Conservation (phyloP, 129 eudicot genomes). For the Chrysanthemum lavandulifolium region DNA sequence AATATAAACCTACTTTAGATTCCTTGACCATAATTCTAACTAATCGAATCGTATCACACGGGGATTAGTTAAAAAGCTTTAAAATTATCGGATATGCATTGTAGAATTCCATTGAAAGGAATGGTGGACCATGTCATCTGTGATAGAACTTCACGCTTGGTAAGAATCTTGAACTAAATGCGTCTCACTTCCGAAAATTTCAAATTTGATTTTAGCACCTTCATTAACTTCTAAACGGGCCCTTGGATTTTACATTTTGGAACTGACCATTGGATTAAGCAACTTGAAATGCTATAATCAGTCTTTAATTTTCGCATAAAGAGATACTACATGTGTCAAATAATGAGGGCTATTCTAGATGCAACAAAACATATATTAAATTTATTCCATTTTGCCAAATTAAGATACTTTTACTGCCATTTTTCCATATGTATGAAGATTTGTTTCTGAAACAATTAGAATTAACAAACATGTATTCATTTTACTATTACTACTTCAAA, state of each 20-base stretch:
- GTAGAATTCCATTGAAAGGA: constrained; percentile 92
- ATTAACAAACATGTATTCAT: too few relatives aligned
- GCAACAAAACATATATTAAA: too few relatives aligned
- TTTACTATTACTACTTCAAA: too few relatives aligned
- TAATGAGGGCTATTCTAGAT: too few relatives aligned
- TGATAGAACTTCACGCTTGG: constrained; percentile 82
- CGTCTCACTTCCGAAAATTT: too few relatives aligned
- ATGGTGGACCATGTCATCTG: constrained; percentile 95
- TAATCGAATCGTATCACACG: constrained; percentile 33
- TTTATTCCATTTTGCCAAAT: too few relatives aligned
- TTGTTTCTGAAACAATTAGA: too few relatives aligned
- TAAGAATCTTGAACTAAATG: constrained; percentile 21
- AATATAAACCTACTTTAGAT: not conserved
- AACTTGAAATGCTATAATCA: not conserved
- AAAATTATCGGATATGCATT: constrained; percentile 72
- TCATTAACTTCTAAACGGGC: not conserved
- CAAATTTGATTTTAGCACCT: constrained; percentile 1
- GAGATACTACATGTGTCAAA: too few relatives aligned
- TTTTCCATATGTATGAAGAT: too few relatives aligned
- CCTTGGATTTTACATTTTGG: too few relatives aligned
- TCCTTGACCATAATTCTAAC: not conserved
- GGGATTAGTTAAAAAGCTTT: constrained; percentile 88
- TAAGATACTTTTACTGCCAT: too few relatives aligned
- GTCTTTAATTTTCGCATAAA: too few relatives aligned
- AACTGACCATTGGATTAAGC: not conserved